phyloP scores from a whole-genome alignment of 1,284 basidiomycete species.

The Leccinum huronense region DNA sequence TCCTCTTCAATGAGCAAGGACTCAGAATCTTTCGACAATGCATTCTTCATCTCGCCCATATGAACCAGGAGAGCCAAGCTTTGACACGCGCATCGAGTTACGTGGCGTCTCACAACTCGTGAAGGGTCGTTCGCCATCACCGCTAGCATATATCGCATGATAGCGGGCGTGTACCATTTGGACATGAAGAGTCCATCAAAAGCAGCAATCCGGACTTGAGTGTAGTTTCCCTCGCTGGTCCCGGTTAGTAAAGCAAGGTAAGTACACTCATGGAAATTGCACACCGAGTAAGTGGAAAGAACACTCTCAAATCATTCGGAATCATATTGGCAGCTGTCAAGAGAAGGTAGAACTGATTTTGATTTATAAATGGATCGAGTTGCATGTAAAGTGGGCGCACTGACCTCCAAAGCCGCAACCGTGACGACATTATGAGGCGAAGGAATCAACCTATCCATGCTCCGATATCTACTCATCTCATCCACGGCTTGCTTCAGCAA shows the following conservation, averaged over 20 bases:
- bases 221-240: conserved; percentile 86
- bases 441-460: conserved; percentile 93
- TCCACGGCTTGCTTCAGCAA: conserved; percentile 71
- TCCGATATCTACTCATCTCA: conserved; percentile 89
- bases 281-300: conserved; percentile 88
- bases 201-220: conserved; percentile 86
- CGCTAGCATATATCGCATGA: conserved; percentile 89
- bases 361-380: conserved; percentile 11
- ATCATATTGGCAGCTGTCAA: conserved; percentile 78
- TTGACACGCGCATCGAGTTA: conserved; percentile 84
- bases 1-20: conserved; percentile 82
- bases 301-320: conserved; percentile 77
- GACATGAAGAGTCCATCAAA: conserved; percentile 93
- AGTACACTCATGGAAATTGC: conserved; percentile 25
- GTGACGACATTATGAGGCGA: conserved; percentile 95
- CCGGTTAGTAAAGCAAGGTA: conserved; percentile 17
- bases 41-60: conserved; percentile 85
- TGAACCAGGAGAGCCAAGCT: conserved; percentile 85
- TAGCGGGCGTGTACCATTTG: conserved; percentile 80
- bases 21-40: conserved; percentile 66
- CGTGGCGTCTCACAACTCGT: conserved; percentile 78
- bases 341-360: conserved; percentile 73
- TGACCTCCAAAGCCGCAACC: conserved; percentile 83
- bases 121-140: conserved; percentile 88
- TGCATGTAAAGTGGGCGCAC: conserved; percentile 23